Base-by-base conservation (phyloP, 1,284 basidiomycete genomes). In the Vanrija pseudolonga region DNA sequence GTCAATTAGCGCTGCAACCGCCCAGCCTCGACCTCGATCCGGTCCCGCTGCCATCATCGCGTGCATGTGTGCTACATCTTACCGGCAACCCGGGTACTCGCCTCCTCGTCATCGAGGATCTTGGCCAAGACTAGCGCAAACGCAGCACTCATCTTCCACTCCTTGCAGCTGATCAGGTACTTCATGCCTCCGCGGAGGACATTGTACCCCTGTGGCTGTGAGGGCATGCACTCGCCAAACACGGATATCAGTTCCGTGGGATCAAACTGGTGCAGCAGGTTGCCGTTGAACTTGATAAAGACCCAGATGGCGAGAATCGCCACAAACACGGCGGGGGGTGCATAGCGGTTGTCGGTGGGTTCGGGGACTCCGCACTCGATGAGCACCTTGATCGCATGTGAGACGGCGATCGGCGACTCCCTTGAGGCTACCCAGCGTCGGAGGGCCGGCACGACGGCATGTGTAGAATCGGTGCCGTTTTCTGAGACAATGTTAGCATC, bases 141-240 rank as follows among this genome's bases (percentile, higher is more conserved):
- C 6, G 64, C 61, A 3, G 55, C 56, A 8, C 56, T 56, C 6
- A 65, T 56, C 26, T 62, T 48, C 64, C 64, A 65, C 17, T 60
- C 59, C 53, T 50, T 56, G 22, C 55, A 52, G 41, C 59, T 56
- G 47, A 60, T 53, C 28, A 65, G 54, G 45, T 59, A 56, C 38
- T 57, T 51, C 15, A 59, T 54, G 5, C 60, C 64, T 4, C 45
- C 45, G 36, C 41, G 45, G 20, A 62, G 47, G 1, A 55, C 52
- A 12, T 17, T 50, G 40, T 52, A 47, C 14, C 49, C 37, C 0
- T 36, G 26, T 23, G 50, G 20, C 32, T 32, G 32, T 12, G 41
- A 43, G 11, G 49, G 49, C 19, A 28, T 23, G 18, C 17, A 20
- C 11, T 23, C 14, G 7, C 47, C 51, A 17, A 43, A 49, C n/a